A percentile compares a stretch with the other conserved stretches of the same genome.
phyloP scores from a whole-genome alignment of 1,284 basidiomycete species.

The Macrocystidia cucumis region DNA sequence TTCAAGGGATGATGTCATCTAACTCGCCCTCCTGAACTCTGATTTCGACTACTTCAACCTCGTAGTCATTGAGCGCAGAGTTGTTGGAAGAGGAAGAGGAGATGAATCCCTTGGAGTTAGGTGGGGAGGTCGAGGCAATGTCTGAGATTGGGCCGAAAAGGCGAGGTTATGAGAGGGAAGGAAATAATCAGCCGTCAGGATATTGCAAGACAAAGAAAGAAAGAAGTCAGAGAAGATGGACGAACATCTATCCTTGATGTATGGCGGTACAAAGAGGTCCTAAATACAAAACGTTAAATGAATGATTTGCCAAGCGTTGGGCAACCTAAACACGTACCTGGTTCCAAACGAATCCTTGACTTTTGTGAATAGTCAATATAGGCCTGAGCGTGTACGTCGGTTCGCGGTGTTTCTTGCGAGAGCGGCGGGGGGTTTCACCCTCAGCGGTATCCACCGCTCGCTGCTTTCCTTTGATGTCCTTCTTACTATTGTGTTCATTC shows the following conservation, averaged over 20 bases:
- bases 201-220: constrained; percentile 9
- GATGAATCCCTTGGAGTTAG: constrained; percentile 55
- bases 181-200: constrained; percentile 12
- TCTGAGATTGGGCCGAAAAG: constrained; percentile 32
- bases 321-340: constrained; percentile 41
- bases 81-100: constrained; percentile 64
- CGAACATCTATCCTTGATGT: constrained; percentile 82
- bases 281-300: constrained; percentile 18
- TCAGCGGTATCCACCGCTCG: constrained; percentile 66
- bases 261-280: constrained; percentile 79
- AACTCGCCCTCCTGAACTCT: constrained; percentile 70
- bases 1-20: constrained; percentile 65
- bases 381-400: constrained; percentile 59
- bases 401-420: constrained; percentile 40
- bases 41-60: constrained; percentile 81
- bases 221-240: constrained; percentile 16
- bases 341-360: constrained; percentile 86
- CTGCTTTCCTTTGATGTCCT: constrained; percentile 73
- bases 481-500: constrained; percentile 34
- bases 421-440: constrained; percentile 39
- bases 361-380: constrained; percentile 75
- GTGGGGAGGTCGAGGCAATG: constrained; percentile 74
- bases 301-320: constrained; percentile 4
- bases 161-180: constrained; percentile 6
- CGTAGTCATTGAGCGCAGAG: constrained; percentile 60